These are phyloP conservation scores for Obelidium mucronatum DNA, from an alignment of 192 early-diverging fungal species.

Conservation along the genomic window DNA sequence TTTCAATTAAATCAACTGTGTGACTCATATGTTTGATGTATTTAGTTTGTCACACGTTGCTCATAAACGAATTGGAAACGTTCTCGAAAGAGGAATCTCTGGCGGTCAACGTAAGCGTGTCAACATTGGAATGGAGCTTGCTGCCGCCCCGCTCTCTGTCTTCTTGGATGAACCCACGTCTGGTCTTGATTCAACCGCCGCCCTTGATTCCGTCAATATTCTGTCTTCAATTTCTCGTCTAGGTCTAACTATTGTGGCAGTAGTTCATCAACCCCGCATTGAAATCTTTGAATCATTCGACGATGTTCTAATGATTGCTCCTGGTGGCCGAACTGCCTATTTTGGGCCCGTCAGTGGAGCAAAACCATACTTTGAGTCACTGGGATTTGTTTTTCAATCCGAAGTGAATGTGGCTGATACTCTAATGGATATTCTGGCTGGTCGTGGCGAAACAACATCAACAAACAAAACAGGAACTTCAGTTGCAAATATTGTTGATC, in stretches of 20 bases:
- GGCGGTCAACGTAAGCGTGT: constrained; percentile 87
- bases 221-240: constrained; percentile 64
- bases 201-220: constrained; percentile 66
- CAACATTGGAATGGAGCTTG: constrained; percentile 86
- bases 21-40: background rate
- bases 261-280: constrained; percentile 73
- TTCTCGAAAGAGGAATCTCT: constrained; percentile 78
- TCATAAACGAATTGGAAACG: constrained; percentile 67
- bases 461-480: too few relatives aligned
- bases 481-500: background rate
- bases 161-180: constrained; percentile 90
- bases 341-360: constrained; percentile 66
- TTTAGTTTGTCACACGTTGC: constrained; percentile 39
- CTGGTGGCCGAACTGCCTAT: constrained; percentile 76
- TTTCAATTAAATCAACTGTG: constrained; percentile 57
- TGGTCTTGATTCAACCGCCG: constrained; percentile 72
- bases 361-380: constrained; percentile 42
- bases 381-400: constrained; percentile 39
- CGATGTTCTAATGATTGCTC: constrained; percentile 74
- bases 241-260: constrained; percentile 66
- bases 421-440: constrained; percentile 59
- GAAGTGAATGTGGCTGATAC: constrained; percentile 52
- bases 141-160: constrained; percentile 79
- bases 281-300: constrained; percentile 82
- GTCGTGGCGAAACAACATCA: too few relatives aligned